A percentile compares a stretch with the other conserved stretches of the same genome.
These are phyloP conservation scores for Neurospora tetrasperma DNA, from an alignment of 495 filamentous ascomycete genomes.

Conservation along the genomic window DNA sequence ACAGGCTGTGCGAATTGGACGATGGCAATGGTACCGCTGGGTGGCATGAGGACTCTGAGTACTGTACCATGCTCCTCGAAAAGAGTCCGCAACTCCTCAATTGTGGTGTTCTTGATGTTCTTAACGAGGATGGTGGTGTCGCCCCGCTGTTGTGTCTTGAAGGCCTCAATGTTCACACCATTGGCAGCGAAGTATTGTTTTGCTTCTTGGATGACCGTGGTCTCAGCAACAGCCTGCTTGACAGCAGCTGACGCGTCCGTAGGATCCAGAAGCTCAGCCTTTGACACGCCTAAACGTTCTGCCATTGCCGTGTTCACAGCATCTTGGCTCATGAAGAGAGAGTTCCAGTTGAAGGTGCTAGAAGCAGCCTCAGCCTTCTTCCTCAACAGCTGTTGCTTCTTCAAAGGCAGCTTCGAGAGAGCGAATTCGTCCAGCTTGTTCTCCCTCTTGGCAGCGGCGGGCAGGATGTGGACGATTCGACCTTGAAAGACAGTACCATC, in stretches of 20 bases:
- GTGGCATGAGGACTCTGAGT: slow-evolving; percentile 75
- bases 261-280: slow-evolving; percentile 84
- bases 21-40: slow-evolving; percentile 84
- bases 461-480: slow-evolving; percentile 79
- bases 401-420: slow-evolving; percentile 79
- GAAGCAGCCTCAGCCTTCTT: slow-evolving; percentile 67
- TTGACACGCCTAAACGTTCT: slow-evolving; percentile 74
- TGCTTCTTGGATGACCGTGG: slow-evolving; percentile 90
- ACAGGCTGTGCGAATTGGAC: slow-evolving; percentile 71
- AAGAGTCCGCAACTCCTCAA: slow-evolving; percentile 52
- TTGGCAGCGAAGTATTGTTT: slow-evolving; percentile 79
- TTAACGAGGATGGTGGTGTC: slow-evolving; percentile 88
- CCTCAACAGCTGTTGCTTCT: slow-evolving; percentile 85
- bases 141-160: slow-evolving; percentile 71
- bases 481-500: slow-evolving; percentile 86
- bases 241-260: slow-evolving; percentile 88
- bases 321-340: slow-evolving; percentile 95
- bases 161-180: slow-evolving; percentile 83
- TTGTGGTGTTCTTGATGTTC: slow-evolving; percentile 77
- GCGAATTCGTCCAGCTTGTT: slow-evolving; percentile 76
- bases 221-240: slow-evolving; percentile 94
- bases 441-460: slow-evolving; percentile 68
- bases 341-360: slow-evolving; percentile 89
- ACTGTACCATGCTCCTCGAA: slow-evolving; percentile 67
- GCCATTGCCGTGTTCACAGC: slow-evolving; percentile 88